Evolutionary conservation across 2,329 filamentous ascomycete genomes (phyloP).

Genomic region (Curvularia verruculosa): DNA sequence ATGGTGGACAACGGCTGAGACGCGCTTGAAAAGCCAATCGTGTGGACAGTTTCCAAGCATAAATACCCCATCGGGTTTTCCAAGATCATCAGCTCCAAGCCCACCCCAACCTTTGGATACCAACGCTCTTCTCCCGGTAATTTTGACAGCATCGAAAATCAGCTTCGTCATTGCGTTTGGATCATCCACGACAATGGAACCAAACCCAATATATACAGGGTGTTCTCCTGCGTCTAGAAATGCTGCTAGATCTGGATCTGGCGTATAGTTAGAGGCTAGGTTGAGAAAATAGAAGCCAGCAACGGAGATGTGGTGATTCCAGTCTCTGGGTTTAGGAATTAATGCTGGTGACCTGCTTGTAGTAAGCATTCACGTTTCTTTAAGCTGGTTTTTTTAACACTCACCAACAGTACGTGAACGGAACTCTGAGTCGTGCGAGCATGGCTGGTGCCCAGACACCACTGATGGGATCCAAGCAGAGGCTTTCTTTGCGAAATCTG

Average conservation of each 20-base stretch:
- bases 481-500: slow-evolving; percentile 74
- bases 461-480: slow-evolving; percentile 78
- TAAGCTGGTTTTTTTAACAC: slow-evolving; percentile 1
- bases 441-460: slow-evolving; percentile 83
- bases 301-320: slow-evolving; percentile 50
- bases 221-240: slow-evolving; percentile 50
- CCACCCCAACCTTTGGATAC: slow-evolving; percentile 91
- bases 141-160: slow-evolving; percentile 52
- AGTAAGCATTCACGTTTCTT: neutral
- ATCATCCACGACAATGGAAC: slow-evolving; percentile 52
- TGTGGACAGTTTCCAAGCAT: slow-evolving; percentile 87
- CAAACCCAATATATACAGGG: slow-evolving; percentile 52
- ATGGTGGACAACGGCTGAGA: slow-evolving; percentile 84
- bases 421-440: slow-evolving; percentile 74
- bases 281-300: slow-evolving; percentile 51
- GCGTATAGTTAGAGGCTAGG: slow-evolving; percentile 49
- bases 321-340: slow-evolving; percentile 56
- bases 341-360: slow-evolving; percentile 46
- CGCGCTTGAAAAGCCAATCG: slow-evolving; percentile 85
- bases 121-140: slow-evolving; percentile 74
- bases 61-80: slow-evolving; percentile 74
- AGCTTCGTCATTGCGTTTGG: slow-evolving; percentile 51
- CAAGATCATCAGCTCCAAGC: slow-evolving; percentile 69
- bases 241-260: slow-evolving; percentile 47
- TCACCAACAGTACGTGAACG: slow-evolving; percentile 89